phyloP scores from a whole-genome alignment of 352 stramenopile species.

The Phytopythium delawarense region DNA sequence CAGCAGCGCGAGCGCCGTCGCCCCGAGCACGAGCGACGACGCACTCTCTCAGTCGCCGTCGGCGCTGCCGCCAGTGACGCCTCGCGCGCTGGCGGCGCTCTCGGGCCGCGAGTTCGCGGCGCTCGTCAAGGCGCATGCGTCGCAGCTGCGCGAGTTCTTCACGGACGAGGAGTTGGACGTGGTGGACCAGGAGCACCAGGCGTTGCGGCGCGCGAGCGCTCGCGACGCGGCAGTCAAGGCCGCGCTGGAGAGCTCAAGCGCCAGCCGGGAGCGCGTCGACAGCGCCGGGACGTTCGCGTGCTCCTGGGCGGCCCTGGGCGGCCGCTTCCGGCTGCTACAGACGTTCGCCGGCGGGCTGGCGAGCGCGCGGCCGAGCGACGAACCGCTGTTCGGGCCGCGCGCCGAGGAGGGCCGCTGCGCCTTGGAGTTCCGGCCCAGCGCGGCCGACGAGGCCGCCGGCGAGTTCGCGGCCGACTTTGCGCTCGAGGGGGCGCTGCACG shows the following conservation, averaged over 20 bases:
- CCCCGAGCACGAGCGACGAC: conserved; percentile 1
- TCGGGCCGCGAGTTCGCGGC: conserved; percentile 42
- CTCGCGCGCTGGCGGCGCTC: conserved; percentile 43
- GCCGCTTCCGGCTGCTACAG: conserved; percentile 46
- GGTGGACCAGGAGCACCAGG: conserved; percentile 31
- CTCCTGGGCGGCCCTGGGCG: conserved; percentile 30
- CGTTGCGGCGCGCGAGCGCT: conserved; percentile 15
- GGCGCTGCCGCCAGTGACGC: conserved; percentile 37
- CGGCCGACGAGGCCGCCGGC: conserved; percentile 16
- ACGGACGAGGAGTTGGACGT: conserved; percentile 25
- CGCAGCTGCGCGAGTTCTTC: conserved; percentile 21
- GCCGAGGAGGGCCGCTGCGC: conserved; percentile 12
- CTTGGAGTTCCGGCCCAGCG: conserved; percentile 17
- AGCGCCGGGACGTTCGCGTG: conserved; percentile 31
- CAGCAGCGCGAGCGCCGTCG: conserved; percentile 6
- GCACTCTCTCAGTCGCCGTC: background rate
- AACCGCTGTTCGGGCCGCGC: conserved; percentile 3
- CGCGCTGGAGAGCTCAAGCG: conserved; percentile 7
- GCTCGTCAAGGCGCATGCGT: conserved; percentile 29
- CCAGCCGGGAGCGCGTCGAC: background rate
- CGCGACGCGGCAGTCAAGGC: conserved; percentile 18
- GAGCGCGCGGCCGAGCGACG: conserved; percentile 26
- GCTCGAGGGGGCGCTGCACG: conserved; percentile 39
- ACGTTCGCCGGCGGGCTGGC: conserved; percentile 55
- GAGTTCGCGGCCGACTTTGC: conserved; percentile 27